Evolutionary conservation across 2,329 filamentous ascomycete genomes (phyloP).

Genomic region (Domatiomyces globalis): DNA sequence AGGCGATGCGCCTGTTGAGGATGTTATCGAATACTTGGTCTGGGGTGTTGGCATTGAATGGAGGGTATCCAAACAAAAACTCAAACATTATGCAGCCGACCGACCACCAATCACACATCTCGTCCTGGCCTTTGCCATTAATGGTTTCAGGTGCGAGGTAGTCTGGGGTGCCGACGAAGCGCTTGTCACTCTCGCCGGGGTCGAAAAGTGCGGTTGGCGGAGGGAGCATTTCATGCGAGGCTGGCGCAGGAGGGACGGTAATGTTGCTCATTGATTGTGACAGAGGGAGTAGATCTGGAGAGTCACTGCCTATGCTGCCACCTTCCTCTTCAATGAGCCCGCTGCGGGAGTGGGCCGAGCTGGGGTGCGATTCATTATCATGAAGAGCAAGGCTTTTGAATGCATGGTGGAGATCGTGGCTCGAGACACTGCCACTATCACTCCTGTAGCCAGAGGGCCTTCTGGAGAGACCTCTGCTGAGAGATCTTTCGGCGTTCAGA

Average conservation of each 20-base stretch:
- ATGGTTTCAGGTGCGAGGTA: constrained; percentile 96
- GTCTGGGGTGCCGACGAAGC: constrained; percentile 93
- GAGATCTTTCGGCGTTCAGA: constrained; percentile 45
- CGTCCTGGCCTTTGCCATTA: constrained; percentile 85
- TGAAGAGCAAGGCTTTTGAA: constrained; percentile 64
- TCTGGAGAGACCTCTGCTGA: constrained; percentile 47
- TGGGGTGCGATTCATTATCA: constrained; percentile 32
- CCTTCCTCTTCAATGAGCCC: constrained; percentile 61
- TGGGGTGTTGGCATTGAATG: constrained; percentile 79
- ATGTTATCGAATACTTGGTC: constrained; percentile 98
- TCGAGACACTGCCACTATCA: constrained; percentile 63
- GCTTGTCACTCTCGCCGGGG: constrained; percentile 78
- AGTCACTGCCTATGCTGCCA: constrained; percentile 56
- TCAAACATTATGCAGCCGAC: constrained; percentile 97
- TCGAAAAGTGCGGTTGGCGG: constrained; percentile 90
- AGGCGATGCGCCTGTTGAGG: constrained; percentile 72
- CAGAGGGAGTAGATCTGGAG: constrained; percentile 61
- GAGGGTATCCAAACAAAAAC: constrained; percentile 82
- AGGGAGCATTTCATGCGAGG: constrained; percentile 63
- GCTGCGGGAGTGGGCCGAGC: constrained; percentile 31
- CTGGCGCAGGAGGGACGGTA: constrained; percentile 23
- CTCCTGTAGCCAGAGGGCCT: constrained; percentile 72
- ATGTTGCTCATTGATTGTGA: constrained; percentile 44
- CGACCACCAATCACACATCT: constrained; percentile 99
- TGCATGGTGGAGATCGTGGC: constrained; percentile 70